Base-by-base conservation (phyloP, 2,329 filamentous ascomycete species). In the Xylariales sp. region DNA sequence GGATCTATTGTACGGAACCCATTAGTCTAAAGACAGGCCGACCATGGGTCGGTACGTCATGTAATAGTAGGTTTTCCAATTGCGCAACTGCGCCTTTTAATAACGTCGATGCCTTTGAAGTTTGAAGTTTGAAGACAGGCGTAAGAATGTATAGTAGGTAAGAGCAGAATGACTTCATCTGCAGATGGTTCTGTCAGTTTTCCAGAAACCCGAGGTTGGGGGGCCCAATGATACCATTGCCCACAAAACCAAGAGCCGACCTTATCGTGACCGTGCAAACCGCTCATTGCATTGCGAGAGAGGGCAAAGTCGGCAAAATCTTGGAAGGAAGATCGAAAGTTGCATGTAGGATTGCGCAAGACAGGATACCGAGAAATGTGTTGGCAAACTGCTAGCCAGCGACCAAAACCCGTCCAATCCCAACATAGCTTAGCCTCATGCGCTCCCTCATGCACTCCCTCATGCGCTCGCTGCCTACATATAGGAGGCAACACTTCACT, bases 361-460 rank as follows among this genome's bases (percentile, higher is more conserved):
- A 9, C 58, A 57, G 32, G 46, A 48, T 34, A 28, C 52, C 53
- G 50, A 56, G 12, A 52, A 53, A 50, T 71, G 69, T 52, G 69
- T 68, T 71, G 69, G 69, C 69, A 67, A 67, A 49, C 54, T 56
- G 45, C 58, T 63, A 36, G 52, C 69, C 67, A 68, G 67, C 63
- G 52, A 68, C 36, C 18, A 41, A 2, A 30, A 52, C 54, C 36
- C 53, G 16, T 36, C 56, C 59, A 61, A 41, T 64, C 66, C 56
- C 30, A 52, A 48, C 46, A 34, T 7, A 48, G 66, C 14, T 39
- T 70, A 69, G 68, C 57, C 32, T 59, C 48, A 49, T 58, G 53
- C 54, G 45, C 43, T 58, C 9, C 39, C 62, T 58, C 23, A 23
- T 23, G 23, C 23, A 23, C 23, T 23, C 23, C 57, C 32, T 59